Evolutionary conservation across 768 basidiomycete genomes (phyloP), one percentile per base, ranked within the genome.

Genomic region (Pleurotus tuber-regium): DNA sequence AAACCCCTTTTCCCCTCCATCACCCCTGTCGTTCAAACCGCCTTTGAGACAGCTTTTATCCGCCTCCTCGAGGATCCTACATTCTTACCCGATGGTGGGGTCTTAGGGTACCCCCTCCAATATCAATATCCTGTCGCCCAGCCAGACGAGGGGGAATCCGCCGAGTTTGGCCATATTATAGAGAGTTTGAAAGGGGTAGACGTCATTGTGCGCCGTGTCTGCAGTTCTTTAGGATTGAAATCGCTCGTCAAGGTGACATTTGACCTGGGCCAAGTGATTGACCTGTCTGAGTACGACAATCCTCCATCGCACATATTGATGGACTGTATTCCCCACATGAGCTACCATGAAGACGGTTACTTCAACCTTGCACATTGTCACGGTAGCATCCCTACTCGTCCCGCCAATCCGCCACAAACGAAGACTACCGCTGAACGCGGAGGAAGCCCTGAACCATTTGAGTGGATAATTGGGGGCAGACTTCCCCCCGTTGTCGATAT

Each of bases 41-140:
- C 40, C 10, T 36, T 68, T 26, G 59, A 57, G 41, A 10, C 43
- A 2, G 49, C 62, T 2, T 43, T 70, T 53, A 59, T 54, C 41
- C 55, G 49, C 24, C 63, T 70, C 33, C 61, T 69, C 28, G 40
- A 50, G 4, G 62, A 68, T 21, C 52, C 60, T 1, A 19, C 31
- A 1, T 65, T 70, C 43, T 55, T 71, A 9, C 66, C 67, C 0
- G 24, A 56, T 0, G 70, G 71, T 2, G 69, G 69, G 3, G 55
- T 61, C 14, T 51, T 76, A 7, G 70, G 65, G 1, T 70, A 72
- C 33, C 69, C 67, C 0, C 65, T 74, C 4, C 49, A 56, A 2
- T 64, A 72, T 51, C 54, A 60, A 28, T 74, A 76, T 43, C 69
- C 70, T 0, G 51, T 70, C 14, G 46, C 41, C 8, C 30, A 25